Evolutionary conservation across 106 monocot genomes (phyloP), one percentile per base, ranked within the genome.

Genomic region (Allium cepa): DNA sequence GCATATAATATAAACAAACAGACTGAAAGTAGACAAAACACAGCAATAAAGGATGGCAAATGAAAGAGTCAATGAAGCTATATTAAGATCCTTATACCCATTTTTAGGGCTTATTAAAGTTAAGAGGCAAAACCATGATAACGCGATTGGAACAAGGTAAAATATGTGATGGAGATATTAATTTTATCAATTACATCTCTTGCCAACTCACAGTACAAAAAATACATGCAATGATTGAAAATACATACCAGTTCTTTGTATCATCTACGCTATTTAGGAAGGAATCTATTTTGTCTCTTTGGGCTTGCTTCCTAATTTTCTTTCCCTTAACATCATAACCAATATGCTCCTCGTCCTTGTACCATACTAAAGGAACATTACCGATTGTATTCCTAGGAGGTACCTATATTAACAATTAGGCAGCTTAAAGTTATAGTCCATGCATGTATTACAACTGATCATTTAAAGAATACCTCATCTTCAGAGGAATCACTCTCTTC

Each of bases 401-500:
- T 49, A 93, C 87, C 90, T 90, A 68, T 18, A 52, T 60, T 48
- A 61, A 59, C 5, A 65, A 14, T 47, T 47, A 68, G 57, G 51
- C 18, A 10, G 69, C 53, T 26, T 10, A 57, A 46, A 64, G 60
- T n/a, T 7, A 59, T 27, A 74, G 68, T 9, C 17, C 45, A 56
- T 11, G 28, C n/a, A 14, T 17, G 10, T 7, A 36, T 12, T 46
- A 56, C 11, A 15, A 11, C 53, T 55, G 53, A 55, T 55, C 4
- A 7, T 11, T 0, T 17, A 64, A 49, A 61, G 17, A 46, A n/a
- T 56, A 88, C 97, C 86, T 97, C 92, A 18, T 97, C 97, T 79
- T 97, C 97, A 4, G 97, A 97, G 49, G 97, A 97, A 62, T 97
- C 92, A 18, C 97, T 88, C 76, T 88, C 84, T 47, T 81, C 82